Base-by-base conservation (phyloP, 257 asterid genomes). In the Scutellaria baicalensis region DNA sequence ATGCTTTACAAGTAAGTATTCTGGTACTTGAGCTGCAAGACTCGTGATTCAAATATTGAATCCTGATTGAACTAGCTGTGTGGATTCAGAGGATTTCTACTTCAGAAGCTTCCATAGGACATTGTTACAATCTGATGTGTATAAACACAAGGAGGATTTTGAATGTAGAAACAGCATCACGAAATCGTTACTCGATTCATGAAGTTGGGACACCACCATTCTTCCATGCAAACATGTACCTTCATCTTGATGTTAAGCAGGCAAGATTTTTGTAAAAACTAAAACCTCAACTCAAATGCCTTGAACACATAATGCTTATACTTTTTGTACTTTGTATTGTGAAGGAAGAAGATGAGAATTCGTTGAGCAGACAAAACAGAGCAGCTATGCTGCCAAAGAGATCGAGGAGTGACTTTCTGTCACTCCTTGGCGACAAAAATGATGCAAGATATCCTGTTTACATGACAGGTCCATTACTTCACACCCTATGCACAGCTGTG, bases 151-250 rank as follows among this genome's bases (percentile, higher is more conserved):
- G 97, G 64, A 86, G 93, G 77, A 93, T 93, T 69, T 43, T 93
- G 86, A 93, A 84, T 4, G 90, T 86, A 1, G 97, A 93, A 80
- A 88, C 98, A 3, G 95, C 96, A 45, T 93, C 98, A 70, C 83
- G 93, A 82, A 75, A 82, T 45, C 91, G 97, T 48, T 64, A 51
- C 64, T 85, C 98, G 7, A 72, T 81, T 39, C 52, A 21, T 67
- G 96, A 90, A 82, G 80, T 90, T 3, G 89, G 91, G 66, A 61
- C 67, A 42, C 73, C 62, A 42, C 97, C 98, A 10, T 90, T 90
- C 49, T 93, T 93, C 83, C 98, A 90, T 79, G 97, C 96, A 63
- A 93, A 93, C 69, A 83, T 75, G 90, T 93, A 90, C 68, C 87
- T 90, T 71, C 98, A 93, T 80, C 97, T 93, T 55, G 74, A 80